These are phyloP conservation scores for Kockiozyma suomiensis DNA, from an alignment of 805 yeast species.

Conservation along the genomic window DNA sequence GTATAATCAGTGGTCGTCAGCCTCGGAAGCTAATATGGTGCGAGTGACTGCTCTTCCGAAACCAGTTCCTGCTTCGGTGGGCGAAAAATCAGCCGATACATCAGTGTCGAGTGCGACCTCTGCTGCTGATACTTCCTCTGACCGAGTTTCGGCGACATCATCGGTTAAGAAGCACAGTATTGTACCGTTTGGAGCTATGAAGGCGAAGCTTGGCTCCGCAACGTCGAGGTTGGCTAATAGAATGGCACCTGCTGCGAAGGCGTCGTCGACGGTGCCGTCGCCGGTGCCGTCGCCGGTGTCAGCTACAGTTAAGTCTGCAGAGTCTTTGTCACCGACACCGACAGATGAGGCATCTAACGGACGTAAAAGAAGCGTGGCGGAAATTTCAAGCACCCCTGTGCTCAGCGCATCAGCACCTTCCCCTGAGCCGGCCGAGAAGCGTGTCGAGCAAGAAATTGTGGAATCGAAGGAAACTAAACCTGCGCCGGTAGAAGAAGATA, in stretches of 20 bases:
- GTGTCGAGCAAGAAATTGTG: constrained; percentile 8
- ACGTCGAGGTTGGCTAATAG: background rate
- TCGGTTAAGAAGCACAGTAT: constrained; percentile 24
- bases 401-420: constrained; percentile 5
- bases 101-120: background rate
- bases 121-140: background rate
- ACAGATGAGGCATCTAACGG: background rate
- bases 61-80: background rate
- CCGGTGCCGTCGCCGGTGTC: background rate
- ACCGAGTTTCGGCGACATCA: background rate
- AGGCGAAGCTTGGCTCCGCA: constrained; percentile 9
- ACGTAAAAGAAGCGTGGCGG: constrained; percentile 14
- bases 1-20: constrained; percentile 16
- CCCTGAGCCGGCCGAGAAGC: constrained; percentile 11
- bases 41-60: background rate
- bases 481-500: background rate
- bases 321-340: background rate
- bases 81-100: constrained; percentile 1
- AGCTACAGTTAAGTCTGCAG: background rate
- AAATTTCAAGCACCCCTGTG: constrained; percentile 10
- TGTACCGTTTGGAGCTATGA: constrained; percentile 22
- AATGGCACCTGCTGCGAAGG: constrained; percentile 2
- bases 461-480: background rate
- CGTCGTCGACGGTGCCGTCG: background rate
- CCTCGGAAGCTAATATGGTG: constrained; percentile 4